A percentile compares a stretch with the other conserved stretches of the same genome.
Evolutionary conservation across 2,329 filamentous ascomycete species (phyloP).

Genomic region (Lizonia empirigonia): DNA sequence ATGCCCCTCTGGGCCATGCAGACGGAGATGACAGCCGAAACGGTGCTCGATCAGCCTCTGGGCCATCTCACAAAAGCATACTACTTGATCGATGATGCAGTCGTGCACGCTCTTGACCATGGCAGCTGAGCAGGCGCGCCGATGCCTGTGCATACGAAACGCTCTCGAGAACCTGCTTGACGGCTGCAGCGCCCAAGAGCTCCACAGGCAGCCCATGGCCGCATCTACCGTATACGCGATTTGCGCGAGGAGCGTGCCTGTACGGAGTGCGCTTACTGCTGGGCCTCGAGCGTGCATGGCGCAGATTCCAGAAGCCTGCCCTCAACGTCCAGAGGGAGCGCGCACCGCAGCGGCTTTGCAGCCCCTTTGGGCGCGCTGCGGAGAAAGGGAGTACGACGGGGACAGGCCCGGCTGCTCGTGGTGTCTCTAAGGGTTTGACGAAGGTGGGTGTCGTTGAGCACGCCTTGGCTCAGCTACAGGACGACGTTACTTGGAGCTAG

Average conservation of each 20-base stretch:
- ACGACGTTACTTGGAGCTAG: conserved; percentile 47
- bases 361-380: conserved; percentile 36
- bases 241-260: conserved; percentile 16
- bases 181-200: conserved; percentile 24
- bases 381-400: conserved; percentile 21
- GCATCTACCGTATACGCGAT: conserved; percentile 11
- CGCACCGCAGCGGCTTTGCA: conserved; percentile 41
- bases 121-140: conserved; percentile 36
- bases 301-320: conserved; percentile 45
- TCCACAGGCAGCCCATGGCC: conserved; percentile 21
- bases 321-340: conserved; percentile 35
- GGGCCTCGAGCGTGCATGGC: conserved; percentile 28
- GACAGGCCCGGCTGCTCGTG: conserved; percentile 18
- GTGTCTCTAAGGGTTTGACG: conserved; percentile 29
- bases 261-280: conserved; percentile 29
- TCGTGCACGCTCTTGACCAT: conserved; percentile 22
- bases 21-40: conserved; percentile 43
- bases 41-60: conserved; percentile 36
- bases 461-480: conserved; percentile 47
- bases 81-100: conserved; percentile 24
- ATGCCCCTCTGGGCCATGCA: conserved; percentile 29
- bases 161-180: conserved; percentile 34
- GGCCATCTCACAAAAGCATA: conserved; percentile 36
- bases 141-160: conserved; percentile 17
- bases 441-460: conserved; percentile 40